Conservation (phyloP, 2,329 filamentous ascomycete genomes). For the Zasmidium angulare region DNA sequence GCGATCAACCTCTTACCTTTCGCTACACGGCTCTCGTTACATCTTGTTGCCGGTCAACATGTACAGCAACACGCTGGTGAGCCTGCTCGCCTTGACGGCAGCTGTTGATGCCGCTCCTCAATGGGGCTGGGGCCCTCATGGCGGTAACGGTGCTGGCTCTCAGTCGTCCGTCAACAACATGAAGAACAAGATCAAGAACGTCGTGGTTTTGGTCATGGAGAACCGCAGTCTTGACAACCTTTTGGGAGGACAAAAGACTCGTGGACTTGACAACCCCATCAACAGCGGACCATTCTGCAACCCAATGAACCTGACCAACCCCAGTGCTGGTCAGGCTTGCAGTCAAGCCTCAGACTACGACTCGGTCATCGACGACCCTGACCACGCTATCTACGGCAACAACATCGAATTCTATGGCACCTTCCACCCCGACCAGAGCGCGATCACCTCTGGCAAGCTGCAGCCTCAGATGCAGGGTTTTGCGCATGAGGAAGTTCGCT, state of each 20-base stretch:
- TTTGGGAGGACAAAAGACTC: slow-evolving; percentile 27
- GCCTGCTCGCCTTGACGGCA: slow-evolving; percentile 1
- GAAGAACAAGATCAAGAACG: slow-evolving; percentile 28
- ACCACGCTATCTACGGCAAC: slow-evolving; percentile 31
- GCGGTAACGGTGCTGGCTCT: not conserved
- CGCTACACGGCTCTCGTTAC: not conserved
- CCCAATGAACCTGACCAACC: slow-evolving; percentile 7
- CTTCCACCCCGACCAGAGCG: slow-evolving; percentile 37
- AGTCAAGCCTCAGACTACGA: slow-evolving; percentile 37
- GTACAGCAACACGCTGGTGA: not conserved
- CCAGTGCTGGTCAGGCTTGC: slow-evolving; percentile 6
- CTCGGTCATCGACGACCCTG: slow-evolving; percentile 41
- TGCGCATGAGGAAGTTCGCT: slow-evolving; percentile 40
- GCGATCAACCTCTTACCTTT: not conserved
- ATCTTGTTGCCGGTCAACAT: not conserved
- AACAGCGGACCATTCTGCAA: slow-evolving; percentile 14
- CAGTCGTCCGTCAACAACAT: slow-evolving; percentile 2
- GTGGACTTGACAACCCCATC: slow-evolving; percentile 13
- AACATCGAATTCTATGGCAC: slow-evolving; percentile 42
- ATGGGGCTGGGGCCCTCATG: not conserved
- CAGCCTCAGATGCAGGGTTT: slow-evolving; percentile 40
- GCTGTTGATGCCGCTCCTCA: not conserved
- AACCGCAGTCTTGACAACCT: slow-evolving; percentile 45
- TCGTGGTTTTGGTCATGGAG: slow-evolving; percentile 40
- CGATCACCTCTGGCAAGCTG: slow-evolving; percentile 19